phyloP scores from a whole-genome alignment of 805 yeast species.

The Lipomyces kockii region DNA sequence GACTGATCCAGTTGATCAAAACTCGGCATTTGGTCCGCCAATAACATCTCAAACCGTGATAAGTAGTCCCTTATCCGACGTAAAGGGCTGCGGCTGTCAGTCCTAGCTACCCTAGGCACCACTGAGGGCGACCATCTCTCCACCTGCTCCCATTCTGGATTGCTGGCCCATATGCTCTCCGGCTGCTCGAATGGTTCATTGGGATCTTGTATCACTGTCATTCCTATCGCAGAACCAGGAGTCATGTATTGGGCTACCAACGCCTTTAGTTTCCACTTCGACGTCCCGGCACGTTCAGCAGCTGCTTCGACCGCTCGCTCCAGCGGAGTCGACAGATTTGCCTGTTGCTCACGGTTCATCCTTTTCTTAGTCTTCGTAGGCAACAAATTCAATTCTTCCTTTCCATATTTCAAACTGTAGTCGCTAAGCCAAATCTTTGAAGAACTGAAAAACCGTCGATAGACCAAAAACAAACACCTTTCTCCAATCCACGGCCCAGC shows the following conservation, averaged over 20 bases:
- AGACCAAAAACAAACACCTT: background rate
- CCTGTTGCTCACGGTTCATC: background rate
- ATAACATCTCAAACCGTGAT: constrained; percentile 7
- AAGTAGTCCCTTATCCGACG: constrained; percentile 4
- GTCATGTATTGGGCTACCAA: constrained; percentile 1
- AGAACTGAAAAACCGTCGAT: background rate
- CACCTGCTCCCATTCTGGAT: background rate
- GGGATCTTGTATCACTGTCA: background rate
- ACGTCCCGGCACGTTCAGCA: background rate
- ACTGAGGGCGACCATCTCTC: background rate
- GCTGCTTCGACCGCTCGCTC: background rate
- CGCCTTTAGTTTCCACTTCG: background rate
- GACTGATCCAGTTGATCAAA: constrained; percentile 8
- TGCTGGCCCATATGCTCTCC: background rate
- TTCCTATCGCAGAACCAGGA: background rate
- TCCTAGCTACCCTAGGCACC: background rate
- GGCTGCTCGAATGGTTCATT: background rate
- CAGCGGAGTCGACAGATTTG: background rate
- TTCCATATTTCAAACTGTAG: background rate
- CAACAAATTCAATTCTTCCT: background rate
- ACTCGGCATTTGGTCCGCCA: constrained; percentile 20
- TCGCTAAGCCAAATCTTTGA: background rate
- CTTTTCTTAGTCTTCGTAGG: background rate
- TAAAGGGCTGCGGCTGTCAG: background rate
- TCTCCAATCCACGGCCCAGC: background rate